These are phyloP conservation scores for Brassica juncea DNA, from an alignment of 345 rosid genomes.

Conservation along the genomic window DNA sequence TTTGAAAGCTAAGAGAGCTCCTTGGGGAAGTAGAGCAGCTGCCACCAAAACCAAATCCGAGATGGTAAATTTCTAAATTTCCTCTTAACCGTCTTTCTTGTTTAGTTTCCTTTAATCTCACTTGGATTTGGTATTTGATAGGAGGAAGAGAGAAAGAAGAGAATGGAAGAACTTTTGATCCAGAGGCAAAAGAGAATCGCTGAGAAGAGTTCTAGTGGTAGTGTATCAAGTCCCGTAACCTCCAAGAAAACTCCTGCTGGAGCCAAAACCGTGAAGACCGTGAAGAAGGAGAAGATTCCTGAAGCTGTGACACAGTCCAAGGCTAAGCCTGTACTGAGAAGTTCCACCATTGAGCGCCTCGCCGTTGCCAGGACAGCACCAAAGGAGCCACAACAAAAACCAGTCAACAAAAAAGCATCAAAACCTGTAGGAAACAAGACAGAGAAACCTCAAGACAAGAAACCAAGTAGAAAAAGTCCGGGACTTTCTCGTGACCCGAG, in stretches of 20 bases:
- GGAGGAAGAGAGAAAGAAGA: conserved; percentile 88
- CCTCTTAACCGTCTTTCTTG: not conserved
- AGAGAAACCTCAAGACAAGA: conserved; percentile 47
- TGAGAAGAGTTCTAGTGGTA: conserved; percentile 63
- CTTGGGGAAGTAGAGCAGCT: conserved; percentile 59
- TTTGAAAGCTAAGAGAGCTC: conserved; percentile 58
- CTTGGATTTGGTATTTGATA: conserved; percentile 31
- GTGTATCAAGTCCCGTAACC: conserved; percentile 39
- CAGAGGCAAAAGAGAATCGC: conserved; percentile 95
- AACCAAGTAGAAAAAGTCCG: conserved; percentile 30
- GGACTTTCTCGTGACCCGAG: conserved; percentile 42
- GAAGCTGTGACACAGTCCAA: conserved; percentile 43
- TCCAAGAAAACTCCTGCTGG: conserved; percentile 50
- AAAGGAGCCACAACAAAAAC: conserved; percentile 55
- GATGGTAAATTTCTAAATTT: conserved; percentile 47
- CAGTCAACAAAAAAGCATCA: conserved; percentile 44
- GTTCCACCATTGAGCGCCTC: conserved; percentile 88
- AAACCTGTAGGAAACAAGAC: conserved; percentile 38
- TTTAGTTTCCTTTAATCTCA: conserved; percentile 14
- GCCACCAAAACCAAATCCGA: conserved; percentile 61
- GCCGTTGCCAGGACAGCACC: conserved; percentile 59
- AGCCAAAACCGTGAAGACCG: conserved; percentile 40
- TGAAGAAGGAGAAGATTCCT: conserved; percentile 47
- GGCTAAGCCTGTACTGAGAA: conserved; percentile 64
- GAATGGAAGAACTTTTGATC: conserved; percentile 68